These are phyloP conservation scores for Rhododendron kiyosumense DNA, from an alignment of 148 eudicot genomes.

Conservation along the genomic window DNA sequence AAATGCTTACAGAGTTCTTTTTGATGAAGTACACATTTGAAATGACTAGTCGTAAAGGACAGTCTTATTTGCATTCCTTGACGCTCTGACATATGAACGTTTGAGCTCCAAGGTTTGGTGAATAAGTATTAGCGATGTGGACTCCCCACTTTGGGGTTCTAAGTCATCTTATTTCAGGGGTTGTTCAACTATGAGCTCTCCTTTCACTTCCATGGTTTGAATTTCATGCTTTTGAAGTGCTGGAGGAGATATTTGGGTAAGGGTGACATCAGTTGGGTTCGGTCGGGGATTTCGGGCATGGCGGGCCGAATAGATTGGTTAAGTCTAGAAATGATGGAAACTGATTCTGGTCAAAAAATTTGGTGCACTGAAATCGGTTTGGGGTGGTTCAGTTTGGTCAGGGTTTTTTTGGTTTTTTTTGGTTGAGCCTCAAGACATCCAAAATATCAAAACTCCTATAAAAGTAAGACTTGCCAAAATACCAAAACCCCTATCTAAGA, in stretches of 20 bases:
- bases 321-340: background rate
- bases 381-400: no score
- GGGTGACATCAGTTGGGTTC: no score
- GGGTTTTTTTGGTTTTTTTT: no score
- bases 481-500: no score
- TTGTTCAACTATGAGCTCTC: no score
- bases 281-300: no score
- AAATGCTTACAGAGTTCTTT: constrained; percentile 39
- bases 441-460: no score
- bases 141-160: background rate
- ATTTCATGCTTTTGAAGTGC: background rate
- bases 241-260: background rate
- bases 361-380: background rate
- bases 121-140: background rate
- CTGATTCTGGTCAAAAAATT: background rate
- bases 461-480: no score
- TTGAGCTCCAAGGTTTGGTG: background rate
- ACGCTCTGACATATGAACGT: background rate
- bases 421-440: no score
- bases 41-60: constrained; percentile 3
- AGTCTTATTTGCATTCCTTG: background rate
- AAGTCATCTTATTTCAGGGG: background rate
- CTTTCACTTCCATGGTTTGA: background rate
- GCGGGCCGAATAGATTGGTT: no score
- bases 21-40: constrained; percentile 59